phyloP scores from a whole-genome alignment of 208 protist species.

The Acanthamoeba lenticulata region DNA sequence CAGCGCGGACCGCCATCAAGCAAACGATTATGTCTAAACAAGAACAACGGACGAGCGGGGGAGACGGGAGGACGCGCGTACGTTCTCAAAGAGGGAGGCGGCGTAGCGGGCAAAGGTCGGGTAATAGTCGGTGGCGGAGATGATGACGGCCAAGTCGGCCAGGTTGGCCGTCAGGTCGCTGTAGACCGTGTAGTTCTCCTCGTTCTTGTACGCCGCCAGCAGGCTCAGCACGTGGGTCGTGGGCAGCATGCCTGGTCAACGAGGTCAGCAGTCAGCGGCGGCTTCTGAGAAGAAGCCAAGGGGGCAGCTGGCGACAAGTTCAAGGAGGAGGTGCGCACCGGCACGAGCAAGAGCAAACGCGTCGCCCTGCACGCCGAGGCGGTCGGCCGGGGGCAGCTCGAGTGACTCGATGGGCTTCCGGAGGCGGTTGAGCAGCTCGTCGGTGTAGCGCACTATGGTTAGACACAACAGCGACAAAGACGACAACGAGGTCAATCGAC shows the following conservation, averaged over 20 bases:
- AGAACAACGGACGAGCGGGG: not conserved
- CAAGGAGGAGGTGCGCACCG: not conserved
- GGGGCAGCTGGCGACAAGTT: not conserved
- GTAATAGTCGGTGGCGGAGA: conserved; percentile 50
- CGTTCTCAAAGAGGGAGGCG: conserved; percentile 12
- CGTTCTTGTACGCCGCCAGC: conserved; percentile 56
- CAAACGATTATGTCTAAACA: not conserved
- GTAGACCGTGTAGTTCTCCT: conserved; percentile 66
- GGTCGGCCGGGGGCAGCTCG: not conserved
- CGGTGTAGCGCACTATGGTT: conserved; percentile 51
- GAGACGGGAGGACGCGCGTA: not conserved
- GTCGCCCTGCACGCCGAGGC: conserved; percentile 63
- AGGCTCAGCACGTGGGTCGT: conserved; percentile 55
- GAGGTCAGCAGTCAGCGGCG: no score
- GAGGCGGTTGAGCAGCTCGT: conserved; percentile 36
- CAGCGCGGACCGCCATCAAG: no score
- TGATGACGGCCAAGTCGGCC: not conserved
- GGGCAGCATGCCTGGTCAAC: conserved; percentile 23
- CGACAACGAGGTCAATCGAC: not conserved
- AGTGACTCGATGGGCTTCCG: conserved; percentile 41
- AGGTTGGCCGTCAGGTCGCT: conserved; percentile 52
- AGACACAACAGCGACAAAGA: no score
- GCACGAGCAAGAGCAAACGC: conserved; percentile 57
- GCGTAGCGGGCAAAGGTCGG: not conserved
- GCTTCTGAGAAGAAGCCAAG: not conserved